Base-by-base conservation (phyloP, 2,329 filamentous ascomycete species). In the Epichloe baconii region DNA sequence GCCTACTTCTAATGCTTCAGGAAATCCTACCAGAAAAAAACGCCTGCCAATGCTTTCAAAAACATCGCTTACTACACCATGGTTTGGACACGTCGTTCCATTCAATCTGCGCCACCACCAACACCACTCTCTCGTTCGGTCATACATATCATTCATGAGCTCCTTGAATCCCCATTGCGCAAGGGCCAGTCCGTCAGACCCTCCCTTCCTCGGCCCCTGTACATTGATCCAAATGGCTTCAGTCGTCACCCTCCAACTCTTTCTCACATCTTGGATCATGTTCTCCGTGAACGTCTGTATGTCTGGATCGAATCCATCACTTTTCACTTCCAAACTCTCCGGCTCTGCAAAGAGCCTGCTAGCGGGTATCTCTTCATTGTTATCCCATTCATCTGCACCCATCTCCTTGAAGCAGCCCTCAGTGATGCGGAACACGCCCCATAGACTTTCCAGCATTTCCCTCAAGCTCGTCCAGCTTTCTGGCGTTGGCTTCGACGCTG, bases 181-280 rank as follows among this genome's bases (percentile, higher is more conserved):
- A 15, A 57, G 53, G 17, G 56, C 52, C 15, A 66, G 68, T 69
- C 48, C 71, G 67, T 17, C 67, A 23, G 19, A 15, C 5, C 26
- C 17, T 6, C 62, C 59, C 48, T 62, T 66, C 2, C 63, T 64
- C 4, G 70, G 68, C 3, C 64, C 66, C 51, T 65, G 69, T 23
- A 74, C 65, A 0, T 63, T 67, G 17, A 75, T 66, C 3, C 52
- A 62, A 11, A 75, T 65, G 3, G 53, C 61, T 2, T 59, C 57
- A 3, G 57, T 59, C 3, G 61, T 60, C 1, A 63, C 58, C 7
- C 66, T 52, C 76, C 76, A 78, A 42, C 69, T 72, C 44, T 65
- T 67, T 4, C 62, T 61, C 11, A 77, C 67, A 42, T 78, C 74
- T 8, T 66, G 63, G 5, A 67, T 50, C 38, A 78, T 72, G 47